A percentile compares a stretch with the other conserved stretches of the same genome.
These are phyloP conservation scores for Neostapfia colusana DNA, from an alignment of 176 grass and related monocot genomes.

Conservation along the genomic window DNA sequence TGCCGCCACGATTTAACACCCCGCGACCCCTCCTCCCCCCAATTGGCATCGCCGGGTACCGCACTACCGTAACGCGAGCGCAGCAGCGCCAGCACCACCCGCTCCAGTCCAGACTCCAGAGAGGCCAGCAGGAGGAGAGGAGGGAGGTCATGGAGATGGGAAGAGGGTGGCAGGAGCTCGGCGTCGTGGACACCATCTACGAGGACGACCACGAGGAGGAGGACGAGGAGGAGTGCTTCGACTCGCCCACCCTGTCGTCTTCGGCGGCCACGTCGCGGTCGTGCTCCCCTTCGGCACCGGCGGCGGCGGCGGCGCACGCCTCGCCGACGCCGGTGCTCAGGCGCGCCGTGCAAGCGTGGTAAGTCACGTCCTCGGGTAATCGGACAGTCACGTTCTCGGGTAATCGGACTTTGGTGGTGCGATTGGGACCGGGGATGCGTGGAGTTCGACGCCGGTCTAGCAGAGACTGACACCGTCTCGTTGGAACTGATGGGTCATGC, in stretches of 20 bases:
- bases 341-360: slow-evolving; percentile 61
- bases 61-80: slow-evolving; percentile 6
- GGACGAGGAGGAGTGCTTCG: slow-evolving; percentile 52
- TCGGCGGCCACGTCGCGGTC: slow-evolving; percentile 38
- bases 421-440: background rate
- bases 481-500: background rate
- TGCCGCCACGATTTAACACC: slow-evolving; percentile 59
- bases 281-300: slow-evolving; percentile 18
- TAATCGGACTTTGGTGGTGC: background rate
- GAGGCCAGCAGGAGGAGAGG: background rate
- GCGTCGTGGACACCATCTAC: slow-evolving; percentile 95
- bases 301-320: background rate
- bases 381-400: background rate
- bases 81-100: background rate
- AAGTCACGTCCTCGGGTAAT: background rate
- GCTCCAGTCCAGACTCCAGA: background rate
- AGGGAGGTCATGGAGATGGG: slow-evolving; percentile 52
- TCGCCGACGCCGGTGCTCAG: slow-evolving; percentile 49
- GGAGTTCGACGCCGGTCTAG: too few relatives aligned
- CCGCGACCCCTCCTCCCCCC: background rate
- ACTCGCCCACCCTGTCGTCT: slow-evolving; percentile 51
- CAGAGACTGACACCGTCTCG: background rate
- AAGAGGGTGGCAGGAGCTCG: slow-evolving; percentile 69
- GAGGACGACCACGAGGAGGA: slow-evolving; percentile 45
- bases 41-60: slow-evolving; percentile 34